These are phyloP conservation scores for Delphinella strobiligena DNA, from an alignment of 2,329 filamentous ascomycete species.

Conservation along the genomic window DNA sequence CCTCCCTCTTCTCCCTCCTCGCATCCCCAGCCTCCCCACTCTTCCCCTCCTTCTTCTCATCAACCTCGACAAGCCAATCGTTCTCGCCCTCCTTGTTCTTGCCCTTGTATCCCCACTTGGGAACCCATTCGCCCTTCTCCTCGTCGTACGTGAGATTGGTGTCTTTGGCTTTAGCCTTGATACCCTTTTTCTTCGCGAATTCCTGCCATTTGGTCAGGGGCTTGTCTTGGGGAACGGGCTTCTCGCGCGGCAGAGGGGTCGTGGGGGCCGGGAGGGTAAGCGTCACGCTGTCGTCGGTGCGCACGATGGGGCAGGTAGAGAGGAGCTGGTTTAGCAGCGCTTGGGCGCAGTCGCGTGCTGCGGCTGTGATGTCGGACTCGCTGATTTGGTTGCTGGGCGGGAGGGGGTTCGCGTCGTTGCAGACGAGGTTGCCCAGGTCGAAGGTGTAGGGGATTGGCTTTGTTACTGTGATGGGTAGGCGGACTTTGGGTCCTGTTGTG, in stretches of 20 bases:
- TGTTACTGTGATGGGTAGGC: slow-evolving; percentile 23
- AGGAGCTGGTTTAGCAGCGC: slow-evolving; percentile 89
- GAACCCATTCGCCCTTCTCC: slow-evolving; percentile 73
- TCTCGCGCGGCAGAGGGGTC: slow-evolving; percentile 75
- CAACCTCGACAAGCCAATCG: slow-evolving; percentile 87
- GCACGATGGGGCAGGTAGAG: slow-evolving; percentile 68
- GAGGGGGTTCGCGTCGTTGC: slow-evolving; percentile 77
- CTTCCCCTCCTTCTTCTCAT: slow-evolving; percentile 49
- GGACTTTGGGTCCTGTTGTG: slow-evolving; percentile 6
- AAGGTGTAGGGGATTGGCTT: slow-evolving; percentile 88
- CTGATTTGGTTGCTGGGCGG: slow-evolving; percentile 33
- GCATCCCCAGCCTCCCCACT: slow-evolving; percentile 44
- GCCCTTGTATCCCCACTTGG: slow-evolving; percentile 90
- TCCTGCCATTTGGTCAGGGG: slow-evolving; percentile 87
- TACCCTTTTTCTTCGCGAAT: slow-evolving; percentile 95
- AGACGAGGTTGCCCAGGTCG: slow-evolving; percentile 78
- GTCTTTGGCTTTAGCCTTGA: slow-evolving; percentile 76
- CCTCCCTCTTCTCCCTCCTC: slow-evolving; percentile 49
- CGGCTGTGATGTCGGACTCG: slow-evolving; percentile 47
- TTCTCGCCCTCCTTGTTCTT: slow-evolving; percentile 73
- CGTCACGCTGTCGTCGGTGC: slow-evolving; percentile 44
- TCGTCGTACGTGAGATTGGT: slow-evolving; percentile 77
- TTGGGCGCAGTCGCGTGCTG: slow-evolving; percentile 82
- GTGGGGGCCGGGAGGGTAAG: slow-evolving; percentile 64
- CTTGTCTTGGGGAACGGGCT: slow-evolving; percentile 73